These are phyloP conservation scores for Elaeagnus macrophylla DNA, from an alignment of 306 rosid species.

Conservation along the genomic window DNA sequence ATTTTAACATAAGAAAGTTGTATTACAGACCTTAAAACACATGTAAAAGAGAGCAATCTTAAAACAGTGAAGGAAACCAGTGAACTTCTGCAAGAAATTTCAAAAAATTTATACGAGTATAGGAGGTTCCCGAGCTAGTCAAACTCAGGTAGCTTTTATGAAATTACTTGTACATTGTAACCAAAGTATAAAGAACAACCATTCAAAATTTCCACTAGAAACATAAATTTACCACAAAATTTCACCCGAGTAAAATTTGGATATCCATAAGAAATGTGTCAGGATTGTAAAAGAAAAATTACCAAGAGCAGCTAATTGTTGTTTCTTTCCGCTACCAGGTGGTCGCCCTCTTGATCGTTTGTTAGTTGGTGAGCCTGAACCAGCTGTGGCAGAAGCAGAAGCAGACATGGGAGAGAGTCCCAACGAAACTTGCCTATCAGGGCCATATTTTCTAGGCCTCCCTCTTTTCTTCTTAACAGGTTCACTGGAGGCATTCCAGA, in stretches of 20 bases:
- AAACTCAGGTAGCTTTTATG: too few species aligned
- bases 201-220: too few species aligned
- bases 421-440: background rate
- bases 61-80: background rate
- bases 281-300: conserved; percentile 1
- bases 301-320: conserved; percentile 80
- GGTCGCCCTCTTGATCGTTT: conserved; percentile 70
- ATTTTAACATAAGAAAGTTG: background rate
- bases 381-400: conserved; percentile 36
- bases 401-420: conserved; percentile 45
- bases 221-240: background rate
- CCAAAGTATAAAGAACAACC: too few species aligned
- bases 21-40: conserved; percentile 9
- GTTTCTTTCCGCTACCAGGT: conserved; percentile 85
- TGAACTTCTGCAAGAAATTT: background rate
- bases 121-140: too few species aligned
- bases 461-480: conserved; percentile 19
- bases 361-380: conserved; percentile 30
- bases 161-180: too few species aligned
- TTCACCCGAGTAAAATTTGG: too few species aligned
- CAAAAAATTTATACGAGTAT: background rate
- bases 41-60: background rate
- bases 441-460: background rate
- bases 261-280: too few species aligned
- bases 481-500: conserved; percentile 45